Evolutionary conservation across 345 rosid species (phyloP).

Genomic region (Rhodamnia argentea): DNA sequence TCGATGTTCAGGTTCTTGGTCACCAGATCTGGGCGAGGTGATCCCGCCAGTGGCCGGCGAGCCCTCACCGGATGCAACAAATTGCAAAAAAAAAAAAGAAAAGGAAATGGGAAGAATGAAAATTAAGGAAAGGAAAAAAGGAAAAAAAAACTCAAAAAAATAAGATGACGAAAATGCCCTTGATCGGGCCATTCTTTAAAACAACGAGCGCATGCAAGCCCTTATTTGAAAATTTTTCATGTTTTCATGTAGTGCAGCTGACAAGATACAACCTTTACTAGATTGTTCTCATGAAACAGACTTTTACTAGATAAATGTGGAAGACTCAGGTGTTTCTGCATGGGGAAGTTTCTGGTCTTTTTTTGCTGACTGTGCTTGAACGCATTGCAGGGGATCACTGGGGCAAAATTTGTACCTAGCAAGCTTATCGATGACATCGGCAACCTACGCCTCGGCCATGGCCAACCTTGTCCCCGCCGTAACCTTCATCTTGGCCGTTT

Average conservation of each 20-base stretch:
- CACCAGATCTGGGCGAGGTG: too few species aligned
- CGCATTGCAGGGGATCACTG: background rate
- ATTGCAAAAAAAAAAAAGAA: too few species aligned
- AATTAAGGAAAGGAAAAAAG: too few species aligned
- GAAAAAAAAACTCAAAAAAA: too few species aligned
- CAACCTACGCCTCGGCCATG: conserved; percentile 1
- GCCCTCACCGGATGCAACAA: too few species aligned
- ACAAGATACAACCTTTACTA: background rate
- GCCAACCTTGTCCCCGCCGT: background rate
- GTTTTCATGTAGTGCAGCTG: background rate
- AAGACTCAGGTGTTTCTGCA: background rate
- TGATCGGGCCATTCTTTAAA: too few species aligned
- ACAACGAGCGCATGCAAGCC: too few species aligned
- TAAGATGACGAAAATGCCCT: too few species aligned
- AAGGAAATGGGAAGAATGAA: too few species aligned
- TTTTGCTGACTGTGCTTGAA: background rate
- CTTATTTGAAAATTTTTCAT: too few species aligned
- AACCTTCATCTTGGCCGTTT: conserved; percentile 1
- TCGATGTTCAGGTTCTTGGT: background rate
- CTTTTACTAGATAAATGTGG: background rate
- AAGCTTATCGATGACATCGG: background rate
- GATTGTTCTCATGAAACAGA: background rate
- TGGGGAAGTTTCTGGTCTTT: background rate
- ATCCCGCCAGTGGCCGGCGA: too few species aligned
- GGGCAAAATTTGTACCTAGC: conserved; percentile 4